Evolutionary conservation across 1,284 basidiomycete species (phyloP).

Genomic region (Ceraceosorus guamensis): DNA sequence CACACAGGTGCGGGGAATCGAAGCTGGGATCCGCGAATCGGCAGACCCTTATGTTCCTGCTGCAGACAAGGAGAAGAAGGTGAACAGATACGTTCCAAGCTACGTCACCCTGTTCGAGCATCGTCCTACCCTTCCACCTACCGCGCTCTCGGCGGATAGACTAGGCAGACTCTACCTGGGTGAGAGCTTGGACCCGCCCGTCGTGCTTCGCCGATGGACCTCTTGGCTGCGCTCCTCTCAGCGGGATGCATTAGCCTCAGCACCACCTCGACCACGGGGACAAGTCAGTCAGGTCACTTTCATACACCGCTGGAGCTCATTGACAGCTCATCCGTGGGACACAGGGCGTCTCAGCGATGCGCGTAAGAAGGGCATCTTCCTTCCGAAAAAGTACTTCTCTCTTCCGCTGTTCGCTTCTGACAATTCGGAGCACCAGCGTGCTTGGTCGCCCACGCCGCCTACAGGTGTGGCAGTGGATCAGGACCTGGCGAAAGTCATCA

Average conservation of each 20-base stretch:
- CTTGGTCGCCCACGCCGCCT: not conserved
- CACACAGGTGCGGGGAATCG: not conserved
- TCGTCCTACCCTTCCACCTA: not conserved
- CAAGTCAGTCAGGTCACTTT: slow-evolving; percentile 8
- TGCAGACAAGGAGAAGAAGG: no score
- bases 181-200: not conserved
- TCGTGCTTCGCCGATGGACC: not conserved
- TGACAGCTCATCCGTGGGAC: slow-evolving; percentile 14
- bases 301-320: slow-evolving; percentile 6
- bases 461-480: slow-evolving; percentile 6
- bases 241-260: no score
- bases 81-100: slow-evolving; percentile 5
- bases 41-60: not conserved
- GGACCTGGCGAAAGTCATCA: not conserved
- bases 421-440: not conserved
- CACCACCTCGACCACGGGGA: no score
- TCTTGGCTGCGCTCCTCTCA: not conserved
- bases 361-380: slow-evolving; percentile 6
- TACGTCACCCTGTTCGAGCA: slow-evolving; percentile 6
- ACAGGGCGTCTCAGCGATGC: slow-evolving; percentile 1
- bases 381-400: slow-evolving; percentile 12
- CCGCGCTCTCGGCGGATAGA: slow-evolving; percentile 5
- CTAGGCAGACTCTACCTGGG: slow-evolving; percentile 6
- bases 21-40: not conserved
- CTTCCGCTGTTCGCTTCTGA: not conserved